These are phyloP conservation scores for Russula foetens DNA, from an alignment of 768 basidiomycete genomes.

Conservation along the genomic window DNA sequence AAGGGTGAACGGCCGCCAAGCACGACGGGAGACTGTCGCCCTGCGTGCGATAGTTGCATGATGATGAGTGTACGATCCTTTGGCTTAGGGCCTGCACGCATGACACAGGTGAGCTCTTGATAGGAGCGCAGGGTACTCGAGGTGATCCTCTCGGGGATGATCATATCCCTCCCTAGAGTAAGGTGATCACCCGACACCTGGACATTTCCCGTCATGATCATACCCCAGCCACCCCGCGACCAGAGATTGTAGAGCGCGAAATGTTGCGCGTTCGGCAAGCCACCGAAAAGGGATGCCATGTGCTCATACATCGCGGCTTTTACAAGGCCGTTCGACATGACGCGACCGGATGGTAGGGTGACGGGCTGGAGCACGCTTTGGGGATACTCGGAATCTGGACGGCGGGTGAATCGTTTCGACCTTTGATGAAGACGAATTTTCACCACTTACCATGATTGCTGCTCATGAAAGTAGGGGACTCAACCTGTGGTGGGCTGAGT, in stretches of 20 bases:
- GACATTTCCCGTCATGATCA: slow-evolving; percentile 82
- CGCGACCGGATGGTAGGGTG: slow-evolving; percentile 11
- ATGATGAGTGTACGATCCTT: slow-evolving; percentile 29
- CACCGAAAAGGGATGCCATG: slow-evolving; percentile 54
- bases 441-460: slow-evolving; percentile 2
- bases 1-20: slow-evolving; percentile 60
- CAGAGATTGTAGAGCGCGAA: slow-evolving; percentile 62
- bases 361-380: slow-evolving; percentile 3
- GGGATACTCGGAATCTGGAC: not conserved
- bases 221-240: slow-evolving; percentile 75
- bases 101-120: slow-evolving; percentile 38
- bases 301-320: slow-evolving; percentile 93
- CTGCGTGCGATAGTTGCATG: slow-evolving; percentile 77
- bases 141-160: slow-evolving; percentile 41
- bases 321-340: slow-evolving; percentile 16
- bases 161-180: slow-evolving; percentile 61
- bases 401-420: not conserved
- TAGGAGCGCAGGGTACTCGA: slow-evolving; percentile 43
- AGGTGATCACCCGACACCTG: slow-evolving; percentile 59
- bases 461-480: not conserved
- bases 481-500: not conserved
- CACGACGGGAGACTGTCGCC: slow-evolving; percentile 74
- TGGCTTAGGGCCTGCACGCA: slow-evolving; percentile 32
- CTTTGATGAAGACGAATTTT: not conserved
- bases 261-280: slow-evolving; percentile 63